Evolutionary conservation across 345 rosid species (phyloP).

Genomic region (Salix viminalis): DNA sequence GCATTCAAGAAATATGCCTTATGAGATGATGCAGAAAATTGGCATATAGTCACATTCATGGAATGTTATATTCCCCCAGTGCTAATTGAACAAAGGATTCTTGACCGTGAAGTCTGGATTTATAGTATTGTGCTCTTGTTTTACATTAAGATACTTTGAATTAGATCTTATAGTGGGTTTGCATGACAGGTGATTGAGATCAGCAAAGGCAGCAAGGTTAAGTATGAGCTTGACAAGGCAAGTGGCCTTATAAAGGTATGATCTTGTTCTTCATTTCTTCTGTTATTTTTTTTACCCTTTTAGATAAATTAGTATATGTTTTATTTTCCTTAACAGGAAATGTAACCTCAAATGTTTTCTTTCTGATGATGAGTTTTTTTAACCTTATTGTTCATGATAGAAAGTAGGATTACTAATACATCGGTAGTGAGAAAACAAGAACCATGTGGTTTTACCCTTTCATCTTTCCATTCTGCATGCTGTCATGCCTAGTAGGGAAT

Average conservation of each 20-base stretch:
- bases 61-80: background rate
- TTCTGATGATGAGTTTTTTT: background rate
- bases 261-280: conserved; percentile 9
- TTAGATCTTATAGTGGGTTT: background rate
- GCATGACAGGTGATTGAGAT: conserved; percentile 79
- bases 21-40: background rate
- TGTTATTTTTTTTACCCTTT: background rate
- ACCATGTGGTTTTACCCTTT: background rate
- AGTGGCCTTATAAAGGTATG: conserved; percentile 86
- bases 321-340: background rate
- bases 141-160: background rate
- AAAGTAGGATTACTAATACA: background rate
- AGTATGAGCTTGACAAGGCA: conserved; percentile 90
- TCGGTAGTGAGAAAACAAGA: background rate
- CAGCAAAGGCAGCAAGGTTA: conserved; percentile 92
- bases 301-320: background rate
- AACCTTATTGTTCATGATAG: background rate
- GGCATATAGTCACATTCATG: background rate
- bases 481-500: background rate
- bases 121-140: background rate
- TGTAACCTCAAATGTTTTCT: background rate
- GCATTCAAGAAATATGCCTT: background rate
- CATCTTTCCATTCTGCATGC: background rate
- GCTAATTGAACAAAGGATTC: background rate
- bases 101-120: background rate